These are phyloP conservation scores for Coelastrella sp. DNA, from an alignment of 139 green algal species.

Conservation along the genomic window DNA sequence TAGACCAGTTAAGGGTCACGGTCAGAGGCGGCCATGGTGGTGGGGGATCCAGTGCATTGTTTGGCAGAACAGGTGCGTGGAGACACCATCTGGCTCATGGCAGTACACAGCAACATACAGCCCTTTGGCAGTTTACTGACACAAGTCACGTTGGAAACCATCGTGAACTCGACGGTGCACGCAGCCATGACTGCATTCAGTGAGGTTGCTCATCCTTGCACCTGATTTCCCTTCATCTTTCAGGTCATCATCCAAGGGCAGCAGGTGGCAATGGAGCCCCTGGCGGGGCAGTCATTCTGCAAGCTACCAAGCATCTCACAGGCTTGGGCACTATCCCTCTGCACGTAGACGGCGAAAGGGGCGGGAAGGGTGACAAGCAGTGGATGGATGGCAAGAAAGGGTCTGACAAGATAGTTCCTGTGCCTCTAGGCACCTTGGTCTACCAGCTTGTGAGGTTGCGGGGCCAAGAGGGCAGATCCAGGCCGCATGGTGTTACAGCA, in stretches of 20 bases:
- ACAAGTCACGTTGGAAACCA: no score
- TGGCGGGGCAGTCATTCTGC: constrained; percentile 47
- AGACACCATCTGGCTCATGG: neutral
- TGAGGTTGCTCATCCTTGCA: neutral
- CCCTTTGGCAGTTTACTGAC: no score
- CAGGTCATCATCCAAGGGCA: constrained; percentile 39
- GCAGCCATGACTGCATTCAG: no score
- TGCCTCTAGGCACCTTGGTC: constrained; percentile 37
- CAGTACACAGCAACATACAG: no score
- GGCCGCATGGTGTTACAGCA: constrained; percentile 17
- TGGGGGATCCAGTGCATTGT: constrained; percentile 20
- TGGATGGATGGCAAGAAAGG: constrained; percentile 42
- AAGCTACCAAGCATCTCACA: constrained; percentile 11
- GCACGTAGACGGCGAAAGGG: constrained; percentile 5
- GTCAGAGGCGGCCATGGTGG: constrained; percentile 43
- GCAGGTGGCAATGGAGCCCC: constrained; percentile 45
- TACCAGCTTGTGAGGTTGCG: constrained; percentile 26
- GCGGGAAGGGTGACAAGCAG: constrained; percentile 43
- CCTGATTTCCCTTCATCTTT: neutral
- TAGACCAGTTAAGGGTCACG: constrained; percentile 44
- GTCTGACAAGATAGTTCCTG: constrained; percentile 23
- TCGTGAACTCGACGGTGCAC: no score
- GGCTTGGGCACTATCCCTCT: constrained; percentile 32
- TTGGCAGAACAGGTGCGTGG: constrained; percentile 29
- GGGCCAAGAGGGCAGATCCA: neutral